Evolutionary conservation across 768 basidiomycete species (phyloP).

Genomic region (Gautieria morchelliformis): DNA sequence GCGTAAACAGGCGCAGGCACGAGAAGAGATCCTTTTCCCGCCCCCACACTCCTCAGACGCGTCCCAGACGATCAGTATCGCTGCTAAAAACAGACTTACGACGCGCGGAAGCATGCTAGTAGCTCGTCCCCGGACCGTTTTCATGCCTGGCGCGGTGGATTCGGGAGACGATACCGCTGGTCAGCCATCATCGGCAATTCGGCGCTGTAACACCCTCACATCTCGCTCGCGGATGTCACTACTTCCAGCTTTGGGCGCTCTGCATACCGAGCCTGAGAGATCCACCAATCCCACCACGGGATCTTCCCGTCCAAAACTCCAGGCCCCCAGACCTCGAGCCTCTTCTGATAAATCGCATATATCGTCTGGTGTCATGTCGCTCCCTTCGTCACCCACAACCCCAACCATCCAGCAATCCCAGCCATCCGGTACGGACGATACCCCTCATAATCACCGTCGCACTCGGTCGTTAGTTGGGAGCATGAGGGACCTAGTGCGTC

Average conservation of each 20-base stretch:
- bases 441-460: not conserved
- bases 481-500: not conserved
- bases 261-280: not conserved
- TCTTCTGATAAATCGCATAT: not conserved
- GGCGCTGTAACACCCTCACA: not conserved
- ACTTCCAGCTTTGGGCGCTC: not conserved
- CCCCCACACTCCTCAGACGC: slow-evolving; percentile 29
- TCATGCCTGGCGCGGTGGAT: not conserved
- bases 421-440: not conserved
- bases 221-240: not conserved
- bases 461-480: slow-evolving; percentile 1
- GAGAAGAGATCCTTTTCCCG: slow-evolving; percentile 51
- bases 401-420: not conserved
- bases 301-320: not conserved
- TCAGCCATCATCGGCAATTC: not conserved
- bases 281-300: not conserved
- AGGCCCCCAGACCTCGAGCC: not conserved
- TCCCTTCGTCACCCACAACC: not conserved
- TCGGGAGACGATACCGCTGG: not conserved
- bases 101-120: slow-evolving; percentile 59
- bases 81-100: slow-evolving; percentile 47
- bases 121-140: not conserved
- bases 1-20: slow-evolving; percentile 52
- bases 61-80: slow-evolving; percentile 29
- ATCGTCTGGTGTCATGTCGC: not conserved